Base-by-base conservation (phyloP, 78 protist genomes). In the Monosiga brevicollis region DNA sequence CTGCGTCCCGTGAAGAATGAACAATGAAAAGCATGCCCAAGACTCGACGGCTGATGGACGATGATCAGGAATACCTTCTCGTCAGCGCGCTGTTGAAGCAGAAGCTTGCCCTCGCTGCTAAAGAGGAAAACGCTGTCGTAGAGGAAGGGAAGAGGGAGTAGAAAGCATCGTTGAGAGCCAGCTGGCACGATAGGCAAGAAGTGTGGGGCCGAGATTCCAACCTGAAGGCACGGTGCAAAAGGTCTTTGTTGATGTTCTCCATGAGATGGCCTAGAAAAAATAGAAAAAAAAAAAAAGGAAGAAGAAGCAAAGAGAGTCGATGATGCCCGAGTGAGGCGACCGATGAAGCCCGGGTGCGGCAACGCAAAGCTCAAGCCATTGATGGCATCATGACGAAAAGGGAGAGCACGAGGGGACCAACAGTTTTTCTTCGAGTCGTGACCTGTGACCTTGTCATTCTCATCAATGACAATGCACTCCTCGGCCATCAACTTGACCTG, bases 221-320 rank as follows among this genome's bases (percentile, higher is more conserved):
- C n/a, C n/a, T 78, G 86, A 94, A 94, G 0, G 97, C 97, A 1
- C 97, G 86, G 85, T 94, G 97, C 2, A 94, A 88, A 6, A 82
- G 38, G 39, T 87, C 92, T 74, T 70, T 80, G 42, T 86, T 32
- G 76, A 86, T 88, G 42, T 80, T 86, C 42, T 36, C 55, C 86
- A 81, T 83, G 38, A 88, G 79, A 80, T 91, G 94, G 29, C 88
- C 88, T 85, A 62, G 41, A 34, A 2, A 15, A 9, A 9, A 34
- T 38, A 36, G 15, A 15, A 6, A 0, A 15, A 6, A 36, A 3
- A 22, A 10, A 36, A 10, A 26, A 10, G 40, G 23, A 29, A 10
- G 62, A n/a, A n/a, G n/a, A n/a, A n/a, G n/a, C n/a, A n/a, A n/a
- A n/a, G n/a, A n/a, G n/a, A n/a, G n/a, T n/a, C n/a, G n/a, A n/a